phyloP scores from a whole-genome alignment of 2,329 filamentous ascomycete genomes.

The Nothomitra cinnamomea region DNA sequence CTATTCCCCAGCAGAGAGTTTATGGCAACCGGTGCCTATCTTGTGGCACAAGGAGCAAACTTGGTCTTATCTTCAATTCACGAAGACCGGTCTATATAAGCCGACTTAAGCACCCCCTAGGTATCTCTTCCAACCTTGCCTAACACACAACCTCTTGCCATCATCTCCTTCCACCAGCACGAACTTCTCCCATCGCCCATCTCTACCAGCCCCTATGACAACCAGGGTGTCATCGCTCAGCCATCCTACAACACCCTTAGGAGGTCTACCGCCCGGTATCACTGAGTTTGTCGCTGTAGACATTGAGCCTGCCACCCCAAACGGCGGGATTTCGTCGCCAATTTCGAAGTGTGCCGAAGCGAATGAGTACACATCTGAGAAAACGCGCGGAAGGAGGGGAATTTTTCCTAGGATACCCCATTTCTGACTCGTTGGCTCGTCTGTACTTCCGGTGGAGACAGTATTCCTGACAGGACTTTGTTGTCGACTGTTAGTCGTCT shows the following conservation, averaged over 20 bases:
- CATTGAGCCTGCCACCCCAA: background rate
- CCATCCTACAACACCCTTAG: slow-evolving; percentile 81
- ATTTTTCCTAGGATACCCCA: slow-evolving; percentile 77
- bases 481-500: slow-evolving; percentile 20
- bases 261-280: slow-evolving; percentile 39
- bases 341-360: slow-evolving; percentile 67
- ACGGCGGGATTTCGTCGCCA: slow-evolving; percentile 43
- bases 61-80: background rate
- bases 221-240: slow-evolving; percentile 54
- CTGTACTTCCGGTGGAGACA: slow-evolving; percentile 19
- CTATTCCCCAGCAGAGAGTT: no score
- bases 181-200: slow-evolving; percentile 81
- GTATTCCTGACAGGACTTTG: slow-evolving; percentile 13
- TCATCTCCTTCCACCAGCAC: slow-evolving; percentile 50
- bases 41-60: no score
- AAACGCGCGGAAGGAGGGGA: slow-evolving; percentile 68
- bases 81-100: background rate
- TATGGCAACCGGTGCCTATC: no score
- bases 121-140: slow-evolving; percentile 74
- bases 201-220: slow-evolving; percentile 61
- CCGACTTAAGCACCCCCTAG: slow-evolving; percentile 25
- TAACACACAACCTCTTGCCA: slow-evolving; percentile 46
- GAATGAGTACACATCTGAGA: slow-evolving; percentile 82
- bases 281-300: slow-evolving; percentile 27
- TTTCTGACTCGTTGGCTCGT: slow-evolving; percentile 45